A percentile compares a stretch with the other conserved stretches of the same genome.
phyloP scores from a whole-genome alignment of 305 asterid species.

The Salvia sclarea region DNA sequence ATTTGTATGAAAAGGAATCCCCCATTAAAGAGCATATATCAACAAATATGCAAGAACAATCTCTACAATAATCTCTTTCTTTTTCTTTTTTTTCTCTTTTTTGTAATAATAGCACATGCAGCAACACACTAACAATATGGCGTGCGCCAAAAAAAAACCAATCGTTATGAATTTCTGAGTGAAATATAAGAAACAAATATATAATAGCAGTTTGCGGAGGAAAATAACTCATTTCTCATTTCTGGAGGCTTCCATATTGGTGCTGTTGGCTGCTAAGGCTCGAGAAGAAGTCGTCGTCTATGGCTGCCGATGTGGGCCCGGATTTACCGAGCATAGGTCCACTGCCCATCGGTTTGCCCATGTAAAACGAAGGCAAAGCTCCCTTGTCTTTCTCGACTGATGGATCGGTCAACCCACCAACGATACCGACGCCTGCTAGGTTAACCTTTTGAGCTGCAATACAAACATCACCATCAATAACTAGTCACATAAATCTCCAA shows the following conservation, averaged over 20 bases:
- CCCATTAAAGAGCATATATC: neutral
- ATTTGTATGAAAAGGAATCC: neutral
- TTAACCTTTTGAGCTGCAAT: slow-evolving; percentile 79
- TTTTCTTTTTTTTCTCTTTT: too few species aligned
- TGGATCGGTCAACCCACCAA: slow-evolving; percentile 69
- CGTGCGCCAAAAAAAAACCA: slow-evolving; percentile 28
- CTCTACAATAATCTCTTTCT: neutral
- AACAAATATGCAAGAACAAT: neutral
- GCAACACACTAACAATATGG: slow-evolving; percentile 19
- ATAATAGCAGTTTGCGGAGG: slow-evolving; percentile 8
- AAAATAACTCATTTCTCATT: slow-evolving; percentile 54
- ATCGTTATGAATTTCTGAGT: slow-evolving; percentile 20
- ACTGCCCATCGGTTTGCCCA: slow-evolving; percentile 65
- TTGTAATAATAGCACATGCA: slow-evolving; percentile 14
- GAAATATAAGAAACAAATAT: slow-evolving; percentile 22
- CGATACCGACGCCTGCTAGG: slow-evolving; percentile 80
- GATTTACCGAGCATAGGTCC: slow-evolving; percentile 61
- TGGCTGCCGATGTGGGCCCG: slow-evolving; percentile 51
- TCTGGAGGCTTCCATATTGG: slow-evolving; percentile 67
- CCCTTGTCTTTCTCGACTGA: slow-evolving; percentile 69
- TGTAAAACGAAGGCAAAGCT: slow-evolving; percentile 54
- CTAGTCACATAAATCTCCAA: neutral
- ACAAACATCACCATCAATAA: slow-evolving; percentile 22
- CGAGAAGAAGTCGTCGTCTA: slow-evolving; percentile 67
- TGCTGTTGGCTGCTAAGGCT: slow-evolving; percentile 59